A percentile compares a stretch with the other conserved stretches of the same genome.
These are phyloP conservation scores for Erodium trifolium DNA, from an alignment of 441 rosid species.

Conservation along the genomic window DNA sequence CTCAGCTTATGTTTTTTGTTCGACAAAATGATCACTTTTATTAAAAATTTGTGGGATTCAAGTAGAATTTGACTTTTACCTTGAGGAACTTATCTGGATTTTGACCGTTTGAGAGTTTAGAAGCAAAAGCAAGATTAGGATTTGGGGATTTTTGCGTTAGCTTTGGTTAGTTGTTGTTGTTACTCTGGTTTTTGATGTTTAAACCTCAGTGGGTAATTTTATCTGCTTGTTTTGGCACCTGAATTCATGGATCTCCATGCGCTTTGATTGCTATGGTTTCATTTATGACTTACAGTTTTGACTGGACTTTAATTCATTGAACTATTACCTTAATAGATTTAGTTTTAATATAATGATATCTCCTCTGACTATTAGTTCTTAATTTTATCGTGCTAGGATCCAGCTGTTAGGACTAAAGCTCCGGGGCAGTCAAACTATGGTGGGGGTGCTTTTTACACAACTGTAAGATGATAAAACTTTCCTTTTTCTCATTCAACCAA, in stretches of 20 bases:
- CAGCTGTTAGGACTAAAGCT: not conserved
- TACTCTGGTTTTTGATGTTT: not conserved
- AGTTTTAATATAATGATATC: not conserved
- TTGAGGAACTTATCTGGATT: not conserved
- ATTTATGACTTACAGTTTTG: not conserved
- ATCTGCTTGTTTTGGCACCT: not conserved
- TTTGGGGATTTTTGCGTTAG: not conserved
- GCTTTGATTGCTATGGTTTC: constrained; percentile 1
- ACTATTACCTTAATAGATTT: not conserved
- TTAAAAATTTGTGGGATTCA: not conserved
- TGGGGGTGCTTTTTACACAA: constrained; percentile 7
- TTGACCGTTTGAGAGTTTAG: not conserved
- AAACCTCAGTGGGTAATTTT: too few relatives aligned
- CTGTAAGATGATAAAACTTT: not conserved
- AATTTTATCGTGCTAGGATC: not conserved
- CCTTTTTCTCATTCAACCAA: not conserved
- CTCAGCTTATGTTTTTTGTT: too few relatives aligned
- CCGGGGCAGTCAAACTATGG: not conserved
- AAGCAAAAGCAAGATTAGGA: not conserved
- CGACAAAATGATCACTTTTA: not conserved
- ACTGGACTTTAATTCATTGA: not conserved
- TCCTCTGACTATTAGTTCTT: not conserved
- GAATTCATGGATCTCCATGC: not conserved
- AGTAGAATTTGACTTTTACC: not conserved
- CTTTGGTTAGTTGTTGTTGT: not conserved